Percentiles rank a stretch among this genome's conserved stretches.
Evolutionary conservation across 768 basidiomycete species (phyloP).

Genomic region (Lentinus brumalis): DNA sequence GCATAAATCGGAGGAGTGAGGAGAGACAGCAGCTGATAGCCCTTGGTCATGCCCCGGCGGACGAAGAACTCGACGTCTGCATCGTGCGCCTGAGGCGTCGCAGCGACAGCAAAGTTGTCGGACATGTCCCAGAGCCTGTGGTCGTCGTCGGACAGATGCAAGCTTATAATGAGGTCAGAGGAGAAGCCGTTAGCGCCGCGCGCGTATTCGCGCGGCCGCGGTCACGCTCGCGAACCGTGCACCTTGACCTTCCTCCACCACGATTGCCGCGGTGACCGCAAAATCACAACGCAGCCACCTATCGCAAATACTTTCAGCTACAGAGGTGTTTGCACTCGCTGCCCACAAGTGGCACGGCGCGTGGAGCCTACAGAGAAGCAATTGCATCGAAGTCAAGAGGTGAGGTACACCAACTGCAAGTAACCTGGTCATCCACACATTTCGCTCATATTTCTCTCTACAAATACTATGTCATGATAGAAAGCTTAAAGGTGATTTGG

Average conservation of each 20-base stretch:
- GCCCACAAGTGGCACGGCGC: no score
- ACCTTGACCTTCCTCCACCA: slow-evolving; percentile 1
- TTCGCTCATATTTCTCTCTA: no score
- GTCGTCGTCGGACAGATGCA: neutral
- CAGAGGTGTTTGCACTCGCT: no score
- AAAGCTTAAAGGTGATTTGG: no score
- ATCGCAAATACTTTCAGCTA: no score
- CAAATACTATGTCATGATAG: no score
- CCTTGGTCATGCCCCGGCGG: slow-evolving; percentile 63
- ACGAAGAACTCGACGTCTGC: slow-evolving; percentile 69
- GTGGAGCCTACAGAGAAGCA: no score
- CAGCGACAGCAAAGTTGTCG: slow-evolving; percentile 26
- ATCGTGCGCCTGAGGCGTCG: slow-evolving; percentile 37
- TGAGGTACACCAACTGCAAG: no score
- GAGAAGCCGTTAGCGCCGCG: neutral
- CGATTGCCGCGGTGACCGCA: neutral
- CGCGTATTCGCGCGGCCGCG: neutral
- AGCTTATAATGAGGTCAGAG: slow-evolving; percentile 10
- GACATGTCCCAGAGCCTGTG: slow-evolving; percentile 16
- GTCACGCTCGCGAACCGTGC: neutral
- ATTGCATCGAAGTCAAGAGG: no score
- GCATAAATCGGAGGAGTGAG: slow-evolving; percentile 64
- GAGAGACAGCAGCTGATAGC: slow-evolving; percentile 68
- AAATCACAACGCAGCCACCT: no score
- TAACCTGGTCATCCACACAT: no score